Base-by-base conservation (phyloP, 2,329 filamentous ascomycete genomes). In the Didymella glomerata region DNA sequence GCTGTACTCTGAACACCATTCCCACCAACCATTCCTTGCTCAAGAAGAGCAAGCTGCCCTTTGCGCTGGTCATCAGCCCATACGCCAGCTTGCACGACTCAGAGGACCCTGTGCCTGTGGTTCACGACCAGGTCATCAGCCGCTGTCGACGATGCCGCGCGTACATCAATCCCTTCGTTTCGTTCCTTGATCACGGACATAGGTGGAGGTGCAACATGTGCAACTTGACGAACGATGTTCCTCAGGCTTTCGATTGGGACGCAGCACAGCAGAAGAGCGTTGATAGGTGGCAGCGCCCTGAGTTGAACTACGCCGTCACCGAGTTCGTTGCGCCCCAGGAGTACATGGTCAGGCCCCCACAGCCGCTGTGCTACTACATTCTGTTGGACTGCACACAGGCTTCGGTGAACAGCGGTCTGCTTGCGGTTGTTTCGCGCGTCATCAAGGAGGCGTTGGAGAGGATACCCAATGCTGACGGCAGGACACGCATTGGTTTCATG, bases 161-260 rank as follows among this genome's bases (percentile, higher is more conserved):
- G 55, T 98, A 98, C 78, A 60, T 61, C 46, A 56, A 57, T 16
- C 52, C 52, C 32, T 51, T 58, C 36, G 60, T 65, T 22, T 67
- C 92, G 46, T 99, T 99, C 81, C 82, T 99, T 61, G 95, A 99
- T 71, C 92, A 98, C 74, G 95, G 95, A 46, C 95, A 99, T 80
- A 87, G 95, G 74, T 99, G 95, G 95, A 90, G 94, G 73, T 99
- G 95, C 82, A 99, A 99, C 81, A 97, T 99, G 93, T 99, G 95
- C 79, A 98, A 97, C 78, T 84, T 99, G 65, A 97, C 93, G 68
- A 99, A 99, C 76, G 95, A 99, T 70, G 94, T 98, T 38, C 95
- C 95, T n/a, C 95, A 99, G 79, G 93, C 93, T 36, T 99, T 99
- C 68, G 95, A 99, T 77, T 99, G 95, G 95, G 95, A 99, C 79